Evolutionary conservation across 2,329 filamentous ascomycete genomes (phyloP), one percentile per base, ranked within the genome.

Genomic region (Cladorrhinum sp.): DNA sequence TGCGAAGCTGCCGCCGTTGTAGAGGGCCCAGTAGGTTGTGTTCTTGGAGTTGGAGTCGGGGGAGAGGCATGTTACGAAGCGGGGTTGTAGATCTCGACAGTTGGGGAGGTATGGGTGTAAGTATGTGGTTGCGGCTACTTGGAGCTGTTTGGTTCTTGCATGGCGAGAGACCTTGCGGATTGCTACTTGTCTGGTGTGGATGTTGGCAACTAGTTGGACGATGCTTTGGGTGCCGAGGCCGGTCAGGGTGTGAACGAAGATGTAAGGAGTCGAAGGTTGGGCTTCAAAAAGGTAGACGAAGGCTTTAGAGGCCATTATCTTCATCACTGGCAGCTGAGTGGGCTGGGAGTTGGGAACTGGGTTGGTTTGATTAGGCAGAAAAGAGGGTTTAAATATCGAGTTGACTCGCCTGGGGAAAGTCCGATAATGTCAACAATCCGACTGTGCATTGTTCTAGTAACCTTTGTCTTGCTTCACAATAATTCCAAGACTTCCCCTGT

Each of bases 21-120:
- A 64, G 21, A 64, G 54, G 18, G 52, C 57, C 59, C 62, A 64
- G 55, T 65, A 65, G 21, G 55, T 65, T 2, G 5, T 18, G n/a
- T 46, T 21, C 5, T 55, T 33, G 26, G 26, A 30, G 5, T 30
- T 30, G n/a, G 26, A 30, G 5, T 59, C 46, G n/a, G n/a, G n/a
- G 1, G 52, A 54, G 26, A 63, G 8, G 18, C 20, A 59, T 14
- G 52, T 55, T 3, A 42, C 18, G 55, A 52, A 59, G 21, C 62
- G 62, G 1, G 62, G 56, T 18, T 30, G 36, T 10, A 61, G 23
- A 20, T 53, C 3, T 5, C 26, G 2, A 0, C 46, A 56, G 55
- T 42, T 39, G 24, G 1, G 23, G 21, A 23, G 1, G 42, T 56
- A 8, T 3, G 21, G 8, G 51, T 64, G 51, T 48, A 62, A 54